Evolutionary conservation across 1,284 basidiomycete genomes (phyloP), one percentile per base, ranked within the genome.

Genomic region (Irpex rosettiformis): DNA sequence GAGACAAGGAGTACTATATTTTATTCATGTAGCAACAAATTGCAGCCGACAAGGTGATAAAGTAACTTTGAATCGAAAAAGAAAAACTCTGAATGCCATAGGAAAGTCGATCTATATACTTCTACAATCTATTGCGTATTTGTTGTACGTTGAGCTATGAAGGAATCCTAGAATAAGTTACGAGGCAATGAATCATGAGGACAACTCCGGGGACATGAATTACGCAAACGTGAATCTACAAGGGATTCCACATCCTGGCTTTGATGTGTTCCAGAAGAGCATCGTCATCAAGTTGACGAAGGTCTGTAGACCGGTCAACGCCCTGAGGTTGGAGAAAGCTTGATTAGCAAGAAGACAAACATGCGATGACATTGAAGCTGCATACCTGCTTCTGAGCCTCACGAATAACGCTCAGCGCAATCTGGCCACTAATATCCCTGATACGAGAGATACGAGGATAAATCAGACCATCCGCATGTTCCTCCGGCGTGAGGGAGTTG

Each of bases 391-490:
- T 81, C 71, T 95, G 92, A 30, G 93, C 91, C 42, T 84, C 79
- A 57, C 85, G 83, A 66, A 95, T 88, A 57, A 95, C 92, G 48
- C 81, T 77, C 55, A 76, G 73, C 11, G 92, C 89, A 63, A 96
- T 91, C 56, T 79, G 72, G 1, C 83, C 85, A 64, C 89, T 91
- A 67, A 96, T 94, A 66, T 94, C 91, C 49, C 93, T 81, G 67
- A 96, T 94, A 64, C 92, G 80, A 64, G 88, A 83, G 62, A 93
- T 77, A 56, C 82, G 82, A 54, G 92, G 91, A 72, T 93, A 94
- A 13, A 94, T 72, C 57, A 93, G 77, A 33, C 83, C 88, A 40
- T 73, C 66, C 5, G 74, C 77, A 55, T 75, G 82, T 74, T 97
- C 95, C 51, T 91, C 88, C 13, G 74, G 66, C 3, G 84, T 93